phyloP scores from a whole-genome alignment of 106 monocot genomes.

The Acanthochlamys bracteata region DNA sequence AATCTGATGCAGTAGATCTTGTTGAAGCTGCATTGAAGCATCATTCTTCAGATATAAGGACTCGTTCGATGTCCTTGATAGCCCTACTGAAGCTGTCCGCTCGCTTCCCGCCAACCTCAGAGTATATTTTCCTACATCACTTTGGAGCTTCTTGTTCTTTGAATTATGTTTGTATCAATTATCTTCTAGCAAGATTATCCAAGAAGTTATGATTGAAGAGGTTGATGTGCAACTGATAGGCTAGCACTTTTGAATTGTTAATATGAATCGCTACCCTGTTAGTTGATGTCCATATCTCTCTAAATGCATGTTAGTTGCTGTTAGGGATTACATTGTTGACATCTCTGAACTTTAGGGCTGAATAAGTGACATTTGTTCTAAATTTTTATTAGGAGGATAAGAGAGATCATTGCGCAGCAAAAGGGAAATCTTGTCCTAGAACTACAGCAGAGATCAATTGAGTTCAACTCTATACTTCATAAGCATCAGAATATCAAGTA shows the following conservation, averaged over 20 bases:
- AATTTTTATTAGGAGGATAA: slow-evolving; percentile 61
- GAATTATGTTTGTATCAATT: too few relatives aligned
- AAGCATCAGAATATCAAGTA: slow-evolving; percentile 85
- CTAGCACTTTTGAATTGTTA: too few relatives aligned
- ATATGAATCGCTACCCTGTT: too few relatives aligned
- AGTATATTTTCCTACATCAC: slow-evolving; percentile 33
- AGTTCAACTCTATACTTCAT: slow-evolving; percentile 82
- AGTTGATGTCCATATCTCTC: too few relatives aligned
- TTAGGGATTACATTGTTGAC: too few relatives aligned
- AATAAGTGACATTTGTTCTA: not conserved
- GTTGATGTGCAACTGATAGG: too few relatives aligned
- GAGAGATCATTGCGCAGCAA: slow-evolving; percentile 56
- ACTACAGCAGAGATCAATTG: slow-evolving; percentile 97
- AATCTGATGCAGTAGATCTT: slow-evolving; percentile 85
- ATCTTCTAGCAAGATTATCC: too few relatives aligned
- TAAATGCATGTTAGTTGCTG: too few relatives aligned
- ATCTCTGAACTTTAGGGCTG: too few relatives aligned
- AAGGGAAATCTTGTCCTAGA: slow-evolving; percentile 86
- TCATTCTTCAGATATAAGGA: slow-evolving; percentile 74
- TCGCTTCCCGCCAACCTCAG: slow-evolving; percentile 83
- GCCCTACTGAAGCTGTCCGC: slow-evolving; percentile 94
- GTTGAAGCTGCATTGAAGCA: slow-evolving; percentile 62
- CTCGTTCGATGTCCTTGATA: slow-evolving; percentile 82
- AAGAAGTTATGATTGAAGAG: too few relatives aligned
- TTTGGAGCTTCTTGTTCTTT: not conserved